These are phyloP conservation scores for Limnanthes douglasii DNA, from an alignment of 345 rosid species.

Conservation along the genomic window DNA sequence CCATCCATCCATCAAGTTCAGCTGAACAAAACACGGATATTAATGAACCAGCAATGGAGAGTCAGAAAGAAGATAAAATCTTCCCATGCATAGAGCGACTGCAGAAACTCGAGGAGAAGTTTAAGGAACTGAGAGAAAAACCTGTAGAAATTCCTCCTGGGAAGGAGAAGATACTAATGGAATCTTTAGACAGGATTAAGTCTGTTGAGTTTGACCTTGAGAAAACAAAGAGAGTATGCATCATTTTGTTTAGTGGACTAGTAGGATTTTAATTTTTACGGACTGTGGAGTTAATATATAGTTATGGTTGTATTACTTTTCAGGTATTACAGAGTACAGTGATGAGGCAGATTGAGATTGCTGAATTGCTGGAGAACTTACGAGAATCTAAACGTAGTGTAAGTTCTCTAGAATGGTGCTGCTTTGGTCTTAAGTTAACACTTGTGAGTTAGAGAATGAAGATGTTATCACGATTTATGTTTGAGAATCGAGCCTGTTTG, in stretches of 20 bases:
- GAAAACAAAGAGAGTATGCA: slow-evolving; percentile 69
- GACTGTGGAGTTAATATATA: too few relatives aligned
- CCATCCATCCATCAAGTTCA: slow-evolving; percentile 27
- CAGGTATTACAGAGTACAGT: slow-evolving; percentile 69
- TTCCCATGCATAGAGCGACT: slow-evolving; percentile 67
- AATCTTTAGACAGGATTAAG: slow-evolving; percentile 77
- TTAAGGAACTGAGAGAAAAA: slow-evolving; percentile 47
- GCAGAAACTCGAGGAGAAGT: slow-evolving; percentile 45
- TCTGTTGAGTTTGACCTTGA: slow-evolving; percentile 79
- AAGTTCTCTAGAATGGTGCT: slow-evolving; percentile 27
- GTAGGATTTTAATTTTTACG: too few relatives aligned
- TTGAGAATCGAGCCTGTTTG: too few relatives aligned
- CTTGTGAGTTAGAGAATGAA: too few relatives aligned
- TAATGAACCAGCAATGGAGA: slow-evolving; percentile 13
- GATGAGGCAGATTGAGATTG: slow-evolving; percentile 66
- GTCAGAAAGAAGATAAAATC: slow-evolving; percentile 23
- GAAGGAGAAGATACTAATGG: slow-evolving; percentile 66
- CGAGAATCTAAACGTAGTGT: slow-evolving; percentile 46
- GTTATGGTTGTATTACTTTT: slow-evolving; percentile 2
- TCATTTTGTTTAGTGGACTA: neutral
- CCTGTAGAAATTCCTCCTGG: slow-evolving; percentile 62
- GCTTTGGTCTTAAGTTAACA: slow-evolving; percentile 5
- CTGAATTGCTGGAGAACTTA: slow-evolving; percentile 40
- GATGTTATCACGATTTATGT: too few relatives aligned
- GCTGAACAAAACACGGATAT: slow-evolving; percentile 13